These are phyloP conservation scores for Persicaria maculosa DNA, from an alignment of 148 eudicot genomes.

Conservation along the genomic window DNA sequence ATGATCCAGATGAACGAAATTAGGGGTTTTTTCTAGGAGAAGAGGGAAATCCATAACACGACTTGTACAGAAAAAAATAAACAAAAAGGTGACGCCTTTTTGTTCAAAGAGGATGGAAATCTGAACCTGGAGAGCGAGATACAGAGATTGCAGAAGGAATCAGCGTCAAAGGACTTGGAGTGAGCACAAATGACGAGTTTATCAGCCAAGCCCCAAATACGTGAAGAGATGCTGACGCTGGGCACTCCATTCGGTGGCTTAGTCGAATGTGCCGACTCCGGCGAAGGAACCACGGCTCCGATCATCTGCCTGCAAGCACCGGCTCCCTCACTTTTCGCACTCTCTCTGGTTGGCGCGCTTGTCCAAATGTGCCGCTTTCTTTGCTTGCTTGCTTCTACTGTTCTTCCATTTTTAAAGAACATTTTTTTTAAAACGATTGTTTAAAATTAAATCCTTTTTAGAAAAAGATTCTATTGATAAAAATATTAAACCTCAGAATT, in stretches of 20 bases:
- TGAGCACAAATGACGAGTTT: slow-evolving; percentile 3
- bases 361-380: neutral
- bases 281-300: slow-evolving; percentile 1
- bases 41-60: neutral
- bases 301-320: slow-evolving; percentile 6
- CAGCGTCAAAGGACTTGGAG: neutral
- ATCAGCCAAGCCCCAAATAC: slow-evolving; percentile 5
- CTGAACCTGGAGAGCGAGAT: slow-evolving; percentile 31
- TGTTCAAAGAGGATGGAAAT: neutral
- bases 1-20: neutral
- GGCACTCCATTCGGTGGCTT: neutral
- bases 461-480: too few species aligned
- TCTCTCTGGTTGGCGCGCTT: neutral
- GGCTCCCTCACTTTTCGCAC: neutral
- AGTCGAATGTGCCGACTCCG: neutral
- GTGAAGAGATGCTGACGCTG: neutral
- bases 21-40: neutral
- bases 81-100: slow-evolving; percentile 12
- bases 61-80: neutral
- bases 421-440: neutral
- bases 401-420: neutral
- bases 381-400: neutral
- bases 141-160: slow-evolving; percentile 21
- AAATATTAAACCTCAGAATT: too few species aligned
- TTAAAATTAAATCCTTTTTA: too few species aligned